Evolutionary conservation across 225 moss, liverwort and hornwort genomes (phyloP).

Genomic region (Pseudoscleropodium purum): DNA sequence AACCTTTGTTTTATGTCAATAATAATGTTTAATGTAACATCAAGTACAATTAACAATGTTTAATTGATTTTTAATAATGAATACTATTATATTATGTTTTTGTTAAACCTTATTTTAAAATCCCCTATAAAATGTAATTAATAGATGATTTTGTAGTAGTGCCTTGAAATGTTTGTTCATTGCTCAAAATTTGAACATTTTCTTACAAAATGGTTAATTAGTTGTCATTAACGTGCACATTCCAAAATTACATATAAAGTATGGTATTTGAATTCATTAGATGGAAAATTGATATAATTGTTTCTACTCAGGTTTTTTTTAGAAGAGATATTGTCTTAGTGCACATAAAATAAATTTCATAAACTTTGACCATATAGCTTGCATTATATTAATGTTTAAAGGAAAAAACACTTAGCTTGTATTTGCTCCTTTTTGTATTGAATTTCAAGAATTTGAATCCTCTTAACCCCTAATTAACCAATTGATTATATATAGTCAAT

Average conservation of each 20-base stretch:
- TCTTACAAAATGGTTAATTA: background rate
- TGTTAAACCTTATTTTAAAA: background rate
- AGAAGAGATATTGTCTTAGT: too few species aligned
- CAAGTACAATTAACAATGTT: too few species aligned
- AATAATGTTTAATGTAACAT: too few species aligned
- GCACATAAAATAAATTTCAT: background rate
- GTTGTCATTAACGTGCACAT: background rate
- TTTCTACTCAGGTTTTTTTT: rapidly evolving
- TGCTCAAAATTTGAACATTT: background rate
- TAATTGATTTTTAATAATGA: background rate
- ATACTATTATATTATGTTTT: background rate
- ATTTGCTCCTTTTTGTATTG: too few species aligned
- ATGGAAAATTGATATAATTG: too few species aligned
- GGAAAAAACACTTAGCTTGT: background rate
- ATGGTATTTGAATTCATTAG: background rate
- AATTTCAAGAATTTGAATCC: too few species aligned
- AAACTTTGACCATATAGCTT: background rate
- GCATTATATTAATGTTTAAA: background rate
- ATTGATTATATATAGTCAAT: too few species aligned
- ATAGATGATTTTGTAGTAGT: background rate
- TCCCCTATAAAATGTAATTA: background rate
- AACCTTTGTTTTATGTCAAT: too few species aligned
- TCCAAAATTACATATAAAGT: background rate
- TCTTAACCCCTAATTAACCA: too few species aligned
- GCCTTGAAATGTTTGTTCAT: background rate